These are phyloP conservation scores for Rhizoclosmatium sp. DNA, from an alignment of 192 early-diverging fungal species.

Conservation along the genomic window DNA sequence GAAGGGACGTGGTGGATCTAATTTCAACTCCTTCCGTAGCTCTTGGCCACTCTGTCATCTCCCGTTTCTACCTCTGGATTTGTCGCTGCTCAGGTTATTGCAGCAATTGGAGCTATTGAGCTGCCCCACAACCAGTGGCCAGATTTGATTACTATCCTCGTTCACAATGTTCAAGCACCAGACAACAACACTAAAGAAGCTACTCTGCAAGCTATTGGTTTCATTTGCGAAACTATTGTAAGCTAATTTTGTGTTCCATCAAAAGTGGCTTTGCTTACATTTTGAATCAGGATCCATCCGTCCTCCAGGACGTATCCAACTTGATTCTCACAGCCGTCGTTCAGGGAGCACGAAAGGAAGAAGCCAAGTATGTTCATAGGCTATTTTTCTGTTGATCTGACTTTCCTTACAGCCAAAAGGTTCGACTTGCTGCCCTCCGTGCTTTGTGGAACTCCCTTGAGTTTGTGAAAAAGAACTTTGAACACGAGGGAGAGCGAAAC, in stretches of 20 bases:
- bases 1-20: no score
- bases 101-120: conserved; percentile 94
- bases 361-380: conserved; percentile 65
- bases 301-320: conserved; percentile 84
- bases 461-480: conserved; percentile 95
- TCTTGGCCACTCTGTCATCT: conserved; percentile 63
- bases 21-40: conserved; percentile 40
- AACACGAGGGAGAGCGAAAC: conserved; percentile 93
- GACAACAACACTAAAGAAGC: conserved; percentile 78
- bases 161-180: conserved; percentile 72
- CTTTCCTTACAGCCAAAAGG: conserved; percentile 52
- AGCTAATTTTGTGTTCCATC: conserved; percentile 32
- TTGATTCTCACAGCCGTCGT: conserved; percentile 93
- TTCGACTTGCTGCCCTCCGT: conserved; percentile 86
- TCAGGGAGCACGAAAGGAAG: conserved; percentile 93
- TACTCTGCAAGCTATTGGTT: conserved; percentile 91
- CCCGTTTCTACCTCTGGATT: conserved; percentile 63
- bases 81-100: conserved; percentile 79
- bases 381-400: not conserved
- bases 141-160: conserved; percentile 82
- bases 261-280: not conserved
- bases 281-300: conserved; percentile 71
- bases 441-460: conserved; percentile 95
- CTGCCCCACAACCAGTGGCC: conserved; percentile 87
- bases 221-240: conserved; percentile 90